Percentiles rank a stretch among this genome's conserved stretches.
Conservation (phyloP, 441 rosid species). For the Corymbia calophylla region DNA sequence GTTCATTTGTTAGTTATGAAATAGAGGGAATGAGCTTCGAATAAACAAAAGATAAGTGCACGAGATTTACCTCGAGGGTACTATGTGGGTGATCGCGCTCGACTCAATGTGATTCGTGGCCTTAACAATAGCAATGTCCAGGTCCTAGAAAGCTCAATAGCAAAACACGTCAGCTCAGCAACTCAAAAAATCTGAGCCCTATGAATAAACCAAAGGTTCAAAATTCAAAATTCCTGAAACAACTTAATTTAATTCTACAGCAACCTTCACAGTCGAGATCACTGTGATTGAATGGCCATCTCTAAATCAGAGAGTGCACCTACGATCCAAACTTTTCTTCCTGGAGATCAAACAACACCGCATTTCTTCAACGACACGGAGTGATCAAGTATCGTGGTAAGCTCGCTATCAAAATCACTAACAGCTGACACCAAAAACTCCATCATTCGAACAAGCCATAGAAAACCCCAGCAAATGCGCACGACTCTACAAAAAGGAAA, state of each 20-base stretch:
- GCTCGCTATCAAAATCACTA: neutral
- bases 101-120: conserved; percentile 85
- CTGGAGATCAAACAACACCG: neutral
- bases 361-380: too few species aligned
- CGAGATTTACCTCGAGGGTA: too few species aligned
- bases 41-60: too few species aligned
- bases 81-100: conserved; percentile 22
- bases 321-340: neutral
- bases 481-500: neutral
- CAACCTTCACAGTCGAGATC: neutral
- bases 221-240: neutral
- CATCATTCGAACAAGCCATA: neutral
- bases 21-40: too few species aligned
- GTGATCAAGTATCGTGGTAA: neutral
- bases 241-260: neutral
- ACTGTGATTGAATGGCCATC: neutral
- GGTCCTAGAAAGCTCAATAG: conserved; percentile 36
- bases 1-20: too few species aligned
- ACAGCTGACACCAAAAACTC: neutral
- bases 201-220: neutral
- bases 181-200: neutral
- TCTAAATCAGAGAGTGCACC: neutral
- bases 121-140: conserved; percentile 86
- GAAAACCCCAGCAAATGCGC: neutral
- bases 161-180: neutral